These are phyloP conservation scores for Aspergillus costaricaensis DNA, from an alignment of 2,329 filamentous ascomycete genomes.

Conservation along the genomic window DNA sequence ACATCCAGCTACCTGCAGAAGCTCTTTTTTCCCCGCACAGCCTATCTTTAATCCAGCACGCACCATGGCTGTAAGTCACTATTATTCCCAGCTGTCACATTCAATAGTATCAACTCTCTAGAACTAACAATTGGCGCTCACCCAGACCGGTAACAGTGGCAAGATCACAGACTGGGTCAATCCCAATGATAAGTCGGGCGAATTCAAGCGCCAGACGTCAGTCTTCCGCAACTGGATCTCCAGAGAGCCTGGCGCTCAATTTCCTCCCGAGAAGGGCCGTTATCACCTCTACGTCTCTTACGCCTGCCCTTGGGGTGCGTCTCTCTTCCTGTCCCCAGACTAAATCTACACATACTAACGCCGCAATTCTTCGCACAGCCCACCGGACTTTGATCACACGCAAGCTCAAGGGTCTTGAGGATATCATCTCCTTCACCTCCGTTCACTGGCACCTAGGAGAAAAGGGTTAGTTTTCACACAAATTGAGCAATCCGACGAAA, in stretches of 20 bases:
- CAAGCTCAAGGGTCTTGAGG: constrained; percentile 87
- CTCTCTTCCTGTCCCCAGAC: neutral
- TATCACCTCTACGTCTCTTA: constrained; percentile 97
- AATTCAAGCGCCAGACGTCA: constrained; percentile 88
- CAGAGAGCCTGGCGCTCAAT: constrained; percentile 68
- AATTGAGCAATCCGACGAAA: neutral
- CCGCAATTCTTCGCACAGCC: constrained; percentile 51
- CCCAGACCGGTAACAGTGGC: constrained; percentile 31
- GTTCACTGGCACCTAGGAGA: constrained; percentile 88
- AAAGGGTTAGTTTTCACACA: constrained; percentile 52
- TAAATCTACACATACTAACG: neutral
- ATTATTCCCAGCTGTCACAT: neutral
- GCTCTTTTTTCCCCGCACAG: constrained; percentile 24
- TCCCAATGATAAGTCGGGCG: constrained; percentile 74
- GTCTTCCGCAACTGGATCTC: constrained; percentile 82
- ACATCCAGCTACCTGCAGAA: constrained; percentile 15
- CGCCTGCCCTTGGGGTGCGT: constrained; percentile 80
- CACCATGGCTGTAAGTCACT: constrained; percentile 38
- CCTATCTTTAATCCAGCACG: constrained; percentile 18
- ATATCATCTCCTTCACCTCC: constrained; percentile 74
- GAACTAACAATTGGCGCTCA: neutral
- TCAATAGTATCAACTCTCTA: neutral
- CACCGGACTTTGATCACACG: constrained; percentile 84
- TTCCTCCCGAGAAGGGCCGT: constrained; percentile 80
- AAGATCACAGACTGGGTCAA: constrained; percentile 84